Percentiles rank a stretch among this genome's conserved stretches.
phyloP scores from a whole-genome alignment of 495 filamentous ascomycete genomes.

The Haplographium delicatum region DNA sequence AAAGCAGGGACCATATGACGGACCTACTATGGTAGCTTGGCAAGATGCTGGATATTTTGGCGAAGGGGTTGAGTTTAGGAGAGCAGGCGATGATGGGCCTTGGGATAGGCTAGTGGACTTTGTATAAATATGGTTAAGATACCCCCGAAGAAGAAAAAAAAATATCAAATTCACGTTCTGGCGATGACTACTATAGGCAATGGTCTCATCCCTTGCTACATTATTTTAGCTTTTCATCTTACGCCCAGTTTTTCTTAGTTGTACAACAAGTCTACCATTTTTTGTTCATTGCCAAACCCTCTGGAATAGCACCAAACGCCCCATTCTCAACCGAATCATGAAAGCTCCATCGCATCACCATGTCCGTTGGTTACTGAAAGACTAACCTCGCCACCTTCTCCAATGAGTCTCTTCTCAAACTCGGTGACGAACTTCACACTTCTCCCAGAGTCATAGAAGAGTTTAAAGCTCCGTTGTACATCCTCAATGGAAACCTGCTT shows the following conservation, averaged over 20 bases:
- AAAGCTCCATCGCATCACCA: conserved; percentile 81
- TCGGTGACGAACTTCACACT: conserved; percentile 87
- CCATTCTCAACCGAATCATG: conserved; percentile 37
- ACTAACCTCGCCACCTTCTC: conserved; percentile 73
- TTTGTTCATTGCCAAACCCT: neutral
- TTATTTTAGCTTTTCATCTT: conserved; percentile 1
- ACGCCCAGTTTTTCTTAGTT: conserved; percentile 11
- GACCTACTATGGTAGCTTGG: conserved; percentile 80
- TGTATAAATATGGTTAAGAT: conserved; percentile 35
- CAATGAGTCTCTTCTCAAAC: conserved; percentile 89
- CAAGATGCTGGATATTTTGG: conserved; percentile 88
- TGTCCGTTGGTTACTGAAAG: conserved; percentile 58
- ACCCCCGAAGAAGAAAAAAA: conserved; percentile 19
- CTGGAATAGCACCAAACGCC: conserved; percentile 7
- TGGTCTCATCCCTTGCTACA: neutral
- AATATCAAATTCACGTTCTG: neutral
- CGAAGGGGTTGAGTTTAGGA: conserved; percentile 84
- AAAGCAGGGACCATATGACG: conserved; percentile 83
- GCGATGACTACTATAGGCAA: neutral
- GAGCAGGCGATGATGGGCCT: conserved; percentile 45
- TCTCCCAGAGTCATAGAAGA: conserved; percentile 85
- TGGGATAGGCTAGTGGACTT: conserved; percentile 64
- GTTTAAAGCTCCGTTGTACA: conserved; percentile 83
- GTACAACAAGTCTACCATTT: conserved; percentile 9
- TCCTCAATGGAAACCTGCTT: conserved; percentile 78